These are phyloP conservation scores for Psophocarpus tetragonolobus DNA, from an alignment of 306 rosid species.

Conservation along the genomic window DNA sequence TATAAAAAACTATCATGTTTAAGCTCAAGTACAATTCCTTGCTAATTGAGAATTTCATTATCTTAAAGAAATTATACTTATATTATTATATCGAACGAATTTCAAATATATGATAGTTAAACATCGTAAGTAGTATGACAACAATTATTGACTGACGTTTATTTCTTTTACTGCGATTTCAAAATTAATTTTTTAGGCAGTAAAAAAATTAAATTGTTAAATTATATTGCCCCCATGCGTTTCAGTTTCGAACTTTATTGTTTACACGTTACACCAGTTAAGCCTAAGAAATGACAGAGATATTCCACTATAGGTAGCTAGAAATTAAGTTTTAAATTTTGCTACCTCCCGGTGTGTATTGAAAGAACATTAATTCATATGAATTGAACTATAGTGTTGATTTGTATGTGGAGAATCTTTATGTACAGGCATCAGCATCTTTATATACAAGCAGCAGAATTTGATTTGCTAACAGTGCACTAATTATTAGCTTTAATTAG, in stretches of 20 bases:
- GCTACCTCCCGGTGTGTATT: background rate
- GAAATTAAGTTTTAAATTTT: background rate
- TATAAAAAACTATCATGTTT: too few relatives aligned
- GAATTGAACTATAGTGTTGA: background rate
- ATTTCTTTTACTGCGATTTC: background rate
- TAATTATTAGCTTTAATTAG: constrained; percentile 2
- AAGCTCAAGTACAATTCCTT: background rate
- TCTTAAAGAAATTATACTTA: too few relatives aligned
- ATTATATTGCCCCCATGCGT: background rate
- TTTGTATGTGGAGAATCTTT: background rate
- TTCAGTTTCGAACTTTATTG: background rate
- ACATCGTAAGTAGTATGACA: background rate
- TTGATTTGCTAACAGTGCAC: background rate
- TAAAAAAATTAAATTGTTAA: background rate
- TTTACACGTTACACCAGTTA: background rate
- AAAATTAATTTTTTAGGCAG: too few relatives aligned
- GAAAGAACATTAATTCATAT: background rate
- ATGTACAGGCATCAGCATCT: constrained; percentile 11
- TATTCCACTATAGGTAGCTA: background rate
- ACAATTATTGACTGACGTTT: background rate
- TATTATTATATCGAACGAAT: too few relatives aligned
- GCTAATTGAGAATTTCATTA: too few relatives aligned
- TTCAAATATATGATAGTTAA: too few relatives aligned
- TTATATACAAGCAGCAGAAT: background rate
- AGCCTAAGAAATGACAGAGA: background rate